phyloP scores from a whole-genome alignment of 2,329 filamentous ascomycete genomes.

The Scorias spongiosa region DNA sequence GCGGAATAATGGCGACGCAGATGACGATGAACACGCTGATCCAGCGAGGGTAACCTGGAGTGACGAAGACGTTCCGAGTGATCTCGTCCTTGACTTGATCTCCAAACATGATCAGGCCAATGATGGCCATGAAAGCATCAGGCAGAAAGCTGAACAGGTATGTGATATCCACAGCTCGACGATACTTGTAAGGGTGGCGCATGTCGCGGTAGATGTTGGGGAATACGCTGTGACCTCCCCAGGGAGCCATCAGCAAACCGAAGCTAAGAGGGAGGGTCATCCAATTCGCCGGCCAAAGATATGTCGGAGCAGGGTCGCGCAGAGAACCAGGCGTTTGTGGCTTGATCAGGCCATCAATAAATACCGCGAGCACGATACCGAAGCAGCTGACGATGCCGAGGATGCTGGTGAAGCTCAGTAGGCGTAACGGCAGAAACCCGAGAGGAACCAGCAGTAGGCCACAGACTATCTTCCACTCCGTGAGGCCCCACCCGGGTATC shows the following conservation, averaged over 20 bases:
- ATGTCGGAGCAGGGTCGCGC: slow-evolving; percentile 61
- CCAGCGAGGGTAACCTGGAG: slow-evolving; percentile 54
- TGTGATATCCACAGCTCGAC: slow-evolving; percentile 57
- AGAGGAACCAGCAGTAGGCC: slow-evolving; percentile 64
- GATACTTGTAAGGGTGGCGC: slow-evolving; percentile 71
- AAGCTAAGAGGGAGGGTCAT: slow-evolving; percentile 73
- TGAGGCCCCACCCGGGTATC: slow-evolving; percentile 53
- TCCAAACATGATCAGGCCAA: slow-evolving; percentile 89
- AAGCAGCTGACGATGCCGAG: slow-evolving; percentile 85
- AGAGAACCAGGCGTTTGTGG: slow-evolving; percentile 66
- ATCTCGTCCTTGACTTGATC: slow-evolving; percentile 77
- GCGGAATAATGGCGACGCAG: slow-evolving; percentile 80
- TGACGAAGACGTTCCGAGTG: slow-evolving; percentile 73
- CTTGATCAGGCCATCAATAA: slow-evolving; percentile 78
- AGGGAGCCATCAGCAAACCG: slow-evolving; percentile 73
- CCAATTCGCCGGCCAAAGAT: slow-evolving; percentile 77
- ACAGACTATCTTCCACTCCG: slow-evolving; percentile 75
- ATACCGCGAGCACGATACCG: slow-evolving; percentile 69
- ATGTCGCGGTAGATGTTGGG: slow-evolving; percentile 73
- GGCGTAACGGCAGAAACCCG: slow-evolving; percentile 67
- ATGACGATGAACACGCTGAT: slow-evolving; percentile 68
- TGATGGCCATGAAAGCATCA: slow-evolving; percentile 66
- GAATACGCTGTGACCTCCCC: slow-evolving; percentile 61
- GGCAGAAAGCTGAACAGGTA: slow-evolving; percentile 74
- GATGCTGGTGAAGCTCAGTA: slow-evolving; percentile 80